Conservation (phyloP, 1,139 yeast genomes). For the Taphrina populina region DNA sequence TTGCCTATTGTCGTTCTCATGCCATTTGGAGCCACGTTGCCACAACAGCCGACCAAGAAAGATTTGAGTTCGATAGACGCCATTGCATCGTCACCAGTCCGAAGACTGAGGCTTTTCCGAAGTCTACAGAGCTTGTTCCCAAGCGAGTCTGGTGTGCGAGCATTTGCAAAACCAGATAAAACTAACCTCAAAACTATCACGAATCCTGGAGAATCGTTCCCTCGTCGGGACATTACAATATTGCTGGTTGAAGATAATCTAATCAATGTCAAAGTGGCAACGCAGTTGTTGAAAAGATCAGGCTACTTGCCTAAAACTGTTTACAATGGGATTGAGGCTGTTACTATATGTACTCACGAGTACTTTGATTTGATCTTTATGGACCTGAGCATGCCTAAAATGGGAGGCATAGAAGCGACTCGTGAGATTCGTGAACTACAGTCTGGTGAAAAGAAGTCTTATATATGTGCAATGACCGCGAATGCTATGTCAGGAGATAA, state of each 20-base stretch:
- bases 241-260: conserved; percentile 33
- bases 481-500: conserved; percentile 90
- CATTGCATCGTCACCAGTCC: conserved; percentile 21
- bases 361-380: conserved; percentile 28
- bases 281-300: conserved; percentile 22
- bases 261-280: conserved; percentile 33
- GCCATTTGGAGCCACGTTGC: conserved; percentile 32
- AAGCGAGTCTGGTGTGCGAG: conserved; percentile 1
- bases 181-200: conserved; percentile 4
- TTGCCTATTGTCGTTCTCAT: conserved; percentile 23
- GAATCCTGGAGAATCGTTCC: conserved; percentile 14
- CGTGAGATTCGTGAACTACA: conserved; percentile 13
- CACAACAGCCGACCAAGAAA: conserved; percentile 8
- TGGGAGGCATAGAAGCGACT: conserved; percentile 30
- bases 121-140: conserved; percentile 16
- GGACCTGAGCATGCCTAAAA: conserved; percentile 31
- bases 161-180: conserved; percentile 6
- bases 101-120: conserved; percentile 9
- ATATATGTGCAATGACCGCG: conserved; percentile 86
- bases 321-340: conserved; percentile 29
- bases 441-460: conserved; percentile 6
- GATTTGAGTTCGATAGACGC: conserved; percentile 27
- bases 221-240: conserved; percentile 16
- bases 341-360: conserved; percentile 21
- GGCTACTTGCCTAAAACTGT: conserved; percentile 25